Evolutionary conservation across 192 early-diverging fungal species (phyloP), one percentile per base, ranked within the genome.

Genomic region (Umbelopsis sp.): DNA sequence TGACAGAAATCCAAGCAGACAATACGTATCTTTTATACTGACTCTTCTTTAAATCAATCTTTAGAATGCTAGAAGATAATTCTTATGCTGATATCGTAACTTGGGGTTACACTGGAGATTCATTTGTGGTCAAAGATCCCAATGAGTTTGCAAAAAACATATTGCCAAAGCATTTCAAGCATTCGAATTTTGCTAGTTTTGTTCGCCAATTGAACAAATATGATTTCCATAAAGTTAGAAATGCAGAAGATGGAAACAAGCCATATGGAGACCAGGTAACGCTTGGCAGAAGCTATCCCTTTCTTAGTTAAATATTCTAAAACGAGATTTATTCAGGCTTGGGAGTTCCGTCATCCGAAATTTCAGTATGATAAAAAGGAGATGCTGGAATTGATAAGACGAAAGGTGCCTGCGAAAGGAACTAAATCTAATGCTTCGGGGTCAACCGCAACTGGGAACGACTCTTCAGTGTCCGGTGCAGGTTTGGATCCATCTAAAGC

Each of bases 121-220:
- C 86, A 2, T 93, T 93, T 82, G 88, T 92, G 6, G 88, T 93
- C 45, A 65, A 78, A 71, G 91, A 93, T 46, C 86, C 89, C 4
- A 86, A 85, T 41, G 89, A 90, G 41, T 92, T 94, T 82, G 82
- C 88, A 4, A 81, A 82, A 67, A 72, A 76, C n/a, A 85, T 92
- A 30, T 72, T 92, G 4, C 91, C 91, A 16, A 80, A 86, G 68
- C 85, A 89, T 53, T 92, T 91, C 67, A 91, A 91, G 49, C 91
- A 92, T 78, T 87, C 84, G 58, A 90, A 89, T 58, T 89, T 89
- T 77, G 82, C 85, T 1, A 84, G 81, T 66, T 89, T 89, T 76
- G 88, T 89, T 11, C 82, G 91, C 3, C 91, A 92, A 71, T 82
- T 91, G 20, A 92, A 92, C 80, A 91, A 89, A 69, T 93, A 91